These are phyloP conservation scores for Solanum chaucha DNA, from an alignment of 257 asterid species.

Conservation along the genomic window DNA sequence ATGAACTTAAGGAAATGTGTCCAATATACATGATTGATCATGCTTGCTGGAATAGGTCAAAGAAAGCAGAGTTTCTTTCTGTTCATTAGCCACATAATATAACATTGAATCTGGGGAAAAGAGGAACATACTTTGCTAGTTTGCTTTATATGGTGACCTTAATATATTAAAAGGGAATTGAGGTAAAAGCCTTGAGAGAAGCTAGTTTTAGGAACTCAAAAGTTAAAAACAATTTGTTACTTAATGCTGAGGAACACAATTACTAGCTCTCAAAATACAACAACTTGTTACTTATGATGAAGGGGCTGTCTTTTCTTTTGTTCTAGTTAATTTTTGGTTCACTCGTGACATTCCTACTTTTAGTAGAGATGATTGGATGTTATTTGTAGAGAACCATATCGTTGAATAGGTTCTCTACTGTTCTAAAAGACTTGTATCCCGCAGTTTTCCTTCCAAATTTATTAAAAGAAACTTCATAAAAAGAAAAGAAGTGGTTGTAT, in stretches of 20 bases:
- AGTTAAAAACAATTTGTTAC: not conserved
- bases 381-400: not conserved
- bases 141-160: not conserved
- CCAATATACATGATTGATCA: not conserved
- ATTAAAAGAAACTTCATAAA: not conserved
- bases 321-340: not conserved
- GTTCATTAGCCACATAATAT: not conserved
- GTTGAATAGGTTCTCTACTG: not conserved
- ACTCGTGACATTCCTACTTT: not conserved
- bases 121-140: not conserved
- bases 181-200: not conserved
- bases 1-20: not conserved
- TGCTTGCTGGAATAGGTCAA: not conserved
- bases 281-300: not conserved
- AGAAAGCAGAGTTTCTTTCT: not conserved
- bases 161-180: not conserved
- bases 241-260: not conserved
- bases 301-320: not conserved
- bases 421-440: not conserved
- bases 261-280: not conserved
- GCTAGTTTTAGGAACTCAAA: not conserved
- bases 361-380: not conserved
- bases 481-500: not conserved
- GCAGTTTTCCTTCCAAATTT: not conserved
- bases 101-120: not conserved